These are phyloP conservation scores for Opeltia flavorubescens DNA, from an alignment of 495 filamentous ascomycete genomes.

Conservation along the genomic window DNA sequence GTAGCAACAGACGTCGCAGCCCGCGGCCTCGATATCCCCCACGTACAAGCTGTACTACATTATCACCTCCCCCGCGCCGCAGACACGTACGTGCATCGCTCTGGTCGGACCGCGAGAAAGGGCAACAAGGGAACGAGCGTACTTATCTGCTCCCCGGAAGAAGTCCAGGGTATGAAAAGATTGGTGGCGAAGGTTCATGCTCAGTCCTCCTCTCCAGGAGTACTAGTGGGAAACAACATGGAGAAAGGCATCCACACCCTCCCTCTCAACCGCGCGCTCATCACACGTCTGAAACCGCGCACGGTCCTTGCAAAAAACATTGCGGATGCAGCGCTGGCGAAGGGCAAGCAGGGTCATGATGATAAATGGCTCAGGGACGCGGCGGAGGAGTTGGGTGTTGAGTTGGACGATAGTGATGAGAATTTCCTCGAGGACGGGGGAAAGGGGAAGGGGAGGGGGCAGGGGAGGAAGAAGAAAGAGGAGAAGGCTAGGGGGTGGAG, in stretches of 20 bases:
- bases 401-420: constrained; percentile 79
- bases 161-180: constrained; percentile 68
- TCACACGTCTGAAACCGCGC: constrained; percentile 59
- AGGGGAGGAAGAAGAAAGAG: constrained; percentile 59
- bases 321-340: constrained; percentile 67
- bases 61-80: constrained; percentile 90
- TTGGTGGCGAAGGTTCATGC: constrained; percentile 80
- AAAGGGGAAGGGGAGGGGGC: constrained; percentile 50
- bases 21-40: constrained; percentile 87
- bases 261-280: constrained; percentile 68
- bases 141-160: constrained; percentile 80
- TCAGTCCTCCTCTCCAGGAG: constrained; percentile 7
- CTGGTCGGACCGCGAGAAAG: constrained; percentile 85
- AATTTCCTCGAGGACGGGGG: constrained; percentile 50
- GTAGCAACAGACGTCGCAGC: constrained; percentile 94
- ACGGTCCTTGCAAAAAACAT: constrained; percentile 67
- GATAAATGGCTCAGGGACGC: constrained; percentile 73
- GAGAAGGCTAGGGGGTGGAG: constrained; percentile 50
- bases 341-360: constrained; percentile 70
- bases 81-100: constrained; percentile 89
- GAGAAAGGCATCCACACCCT: constrained; percentile 48
- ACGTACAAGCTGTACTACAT: constrained; percentile 75
- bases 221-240: constrained; percentile 16
- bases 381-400: constrained; percentile 86
- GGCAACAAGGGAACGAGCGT: constrained; percentile 63